Evolutionary conservation across 2,329 filamentous ascomycete species (phyloP), one percentile per base, ranked within the genome.

Genomic region (Didymella segeticola): DNA sequence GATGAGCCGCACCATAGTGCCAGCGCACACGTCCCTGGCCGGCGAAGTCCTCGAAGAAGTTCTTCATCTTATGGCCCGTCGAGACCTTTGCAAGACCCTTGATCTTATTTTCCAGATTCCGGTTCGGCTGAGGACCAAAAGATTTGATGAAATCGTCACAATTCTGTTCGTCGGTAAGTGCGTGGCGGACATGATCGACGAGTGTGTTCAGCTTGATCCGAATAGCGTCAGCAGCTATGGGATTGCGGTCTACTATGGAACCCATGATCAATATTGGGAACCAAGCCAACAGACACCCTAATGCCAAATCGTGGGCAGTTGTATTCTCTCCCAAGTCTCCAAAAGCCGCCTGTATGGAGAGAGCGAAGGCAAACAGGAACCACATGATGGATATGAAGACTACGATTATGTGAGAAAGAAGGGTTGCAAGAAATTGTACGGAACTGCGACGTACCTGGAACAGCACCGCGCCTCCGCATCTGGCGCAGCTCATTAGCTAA

Each of bases 231-330:
- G 76, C 64, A 4, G 77, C 75, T 2, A 76, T 72, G 1, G 76
- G 78, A 46, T 80, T 81, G 14, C 79, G 72, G 52, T 81, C 79
- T 3, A 80, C 71, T 20, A 80, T 79, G 1, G 72, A 75, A 31
- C 74, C 71, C 30, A 79, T 63, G 27, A 80, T 76, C 6, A 81
- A 58, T 7, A 80, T 66, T 0, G 79, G 78, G 2, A 81, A 68
- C 79, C 78, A 81, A 5, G 75, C 71, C 4, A 80, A 66, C 4
- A 80, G 47, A 27, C 78, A 62, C 3, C 79, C 79, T 0, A 81
- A 56, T 1, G 78, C 75, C 0, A 81, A 69, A 47, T 78, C 75
- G 42, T 80, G 78, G 0, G 79, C 77, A 1, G 73, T 76, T 2
- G 74, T 67, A 29, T 78, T 77, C 10, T 72, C 56, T 1, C 78